Evolutionary conservation across 2,329 filamentous ascomycete species (phyloP).

Genomic region (Diaporthe humulicola): DNA sequence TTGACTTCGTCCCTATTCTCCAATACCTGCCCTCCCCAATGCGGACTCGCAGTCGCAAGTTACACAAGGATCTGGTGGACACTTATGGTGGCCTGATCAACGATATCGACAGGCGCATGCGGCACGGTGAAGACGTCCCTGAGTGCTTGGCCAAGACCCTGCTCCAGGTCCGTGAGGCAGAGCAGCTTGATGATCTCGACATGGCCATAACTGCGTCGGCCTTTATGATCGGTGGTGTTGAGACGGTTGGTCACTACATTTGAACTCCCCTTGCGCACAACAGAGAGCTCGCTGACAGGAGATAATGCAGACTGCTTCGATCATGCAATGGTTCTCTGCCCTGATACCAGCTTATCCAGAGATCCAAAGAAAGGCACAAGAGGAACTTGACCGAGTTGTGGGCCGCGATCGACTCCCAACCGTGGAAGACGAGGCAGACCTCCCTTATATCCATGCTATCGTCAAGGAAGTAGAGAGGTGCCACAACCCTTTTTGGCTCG

Average conservation of each 20-base stretch:
- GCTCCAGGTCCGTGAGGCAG: neutral
- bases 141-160: constrained; percentile 11
- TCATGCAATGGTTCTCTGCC: constrained; percentile 30
- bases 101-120: neutral
- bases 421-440: constrained; percentile 1
- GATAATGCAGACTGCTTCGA: constrained; percentile 11
- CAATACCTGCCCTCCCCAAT: neutral
- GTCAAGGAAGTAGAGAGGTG: constrained; percentile 29
- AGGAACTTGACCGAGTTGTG: constrained; percentile 24
- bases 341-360: constrained; percentile 13
- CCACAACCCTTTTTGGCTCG: constrained; percentile 26
- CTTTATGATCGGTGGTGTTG: constrained; percentile 24
- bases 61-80: neutral
- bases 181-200: constrained; percentile 22
- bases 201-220: constrained; percentile 24
- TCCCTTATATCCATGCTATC: constrained; percentile 17
- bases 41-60: neutral
- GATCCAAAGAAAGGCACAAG: neutral
- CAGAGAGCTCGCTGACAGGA: neutral
- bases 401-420: constrained; percentile 7
- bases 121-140: neutral
- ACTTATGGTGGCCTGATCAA: constrained; percentile 1
- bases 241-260: neutral
- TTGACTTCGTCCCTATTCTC: constrained; percentile 12
- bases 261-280: neutral